phyloP scores from a whole-genome alignment of 495 filamentous ascomycete genomes.

The Aeminium ludgeri region DNA sequence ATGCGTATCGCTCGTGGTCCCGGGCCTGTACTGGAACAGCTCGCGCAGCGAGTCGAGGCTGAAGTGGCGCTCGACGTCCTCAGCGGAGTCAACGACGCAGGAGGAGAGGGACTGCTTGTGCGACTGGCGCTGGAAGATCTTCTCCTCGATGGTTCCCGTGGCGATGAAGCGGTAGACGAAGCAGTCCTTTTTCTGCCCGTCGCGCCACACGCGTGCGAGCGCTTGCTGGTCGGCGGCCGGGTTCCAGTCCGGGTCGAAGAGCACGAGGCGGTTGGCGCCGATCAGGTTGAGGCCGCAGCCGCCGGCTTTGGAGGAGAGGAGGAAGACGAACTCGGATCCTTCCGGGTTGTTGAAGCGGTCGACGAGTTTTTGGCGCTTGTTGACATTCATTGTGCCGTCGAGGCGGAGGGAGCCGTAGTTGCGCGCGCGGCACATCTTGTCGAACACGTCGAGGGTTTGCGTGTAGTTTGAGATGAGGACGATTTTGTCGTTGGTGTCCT shows the following conservation, averaged over 20 bases:
- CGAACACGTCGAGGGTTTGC: constrained; percentile 88
- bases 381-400: constrained; percentile 94
- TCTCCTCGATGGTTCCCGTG: constrained; percentile 96
- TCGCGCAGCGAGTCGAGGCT: constrained; percentile 74
- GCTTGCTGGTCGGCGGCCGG: constrained; percentile 97
- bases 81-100: constrained; percentile 92
- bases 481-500: constrained; percentile 98
- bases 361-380: constrained; percentile 89
- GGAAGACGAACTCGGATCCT: constrained; percentile 80
- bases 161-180: constrained; percentile 99
- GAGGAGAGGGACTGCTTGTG: constrained; percentile 95
- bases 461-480: constrained; percentile 98
- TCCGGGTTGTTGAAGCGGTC: constrained; percentile 97
- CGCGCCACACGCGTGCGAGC: constrained; percentile 91
- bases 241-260: constrained; percentile 99
- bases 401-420: constrained; percentile 75
- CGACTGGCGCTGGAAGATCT: constrained; percentile 96
- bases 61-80: constrained; percentile 96
- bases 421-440: constrained; percentile 70
- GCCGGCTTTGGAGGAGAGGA: constrained; percentile 90
- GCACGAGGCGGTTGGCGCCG: constrained; percentile 86
- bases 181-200: constrained; percentile 97
- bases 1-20: constrained; percentile 82
- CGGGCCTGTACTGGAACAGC: constrained; percentile 76
- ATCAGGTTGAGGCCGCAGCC: constrained; percentile 96